Base-by-base conservation (phyloP, 495 filamentous ascomycete genomes). In the Trichoderma reesei region DNA sequence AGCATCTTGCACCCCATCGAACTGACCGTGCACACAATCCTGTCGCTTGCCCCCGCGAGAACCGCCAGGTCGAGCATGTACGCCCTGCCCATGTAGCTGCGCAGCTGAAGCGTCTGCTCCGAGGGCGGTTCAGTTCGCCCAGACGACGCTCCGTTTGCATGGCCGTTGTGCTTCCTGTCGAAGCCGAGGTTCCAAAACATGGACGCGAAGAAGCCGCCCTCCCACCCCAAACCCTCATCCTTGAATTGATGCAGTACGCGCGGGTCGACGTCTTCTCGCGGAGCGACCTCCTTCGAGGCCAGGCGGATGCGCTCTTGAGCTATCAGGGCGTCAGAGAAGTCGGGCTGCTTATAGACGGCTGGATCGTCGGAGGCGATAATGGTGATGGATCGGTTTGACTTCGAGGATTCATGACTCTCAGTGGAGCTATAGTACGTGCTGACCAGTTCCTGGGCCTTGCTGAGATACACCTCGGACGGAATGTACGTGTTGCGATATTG, bases 291-390 rank as follows among this genome's bases (percentile, higher is more conserved):
- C 69, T 86, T 88, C 61, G 78, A 82, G 34, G 86, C 87, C 3
- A 90, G 77, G 59, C 80, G 77, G 72, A 90, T 90, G 37, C 83
- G 80, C 63, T 82, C 80, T 66, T 91, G 88, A 0, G 87, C 87
- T 3, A 79, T 78, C 7, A 73, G 62, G 16, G 79, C 72, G 14
- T 73, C 68, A 2, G 68, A 70, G 37, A 90, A 75, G 65, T 90
- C 86, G 3, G 75, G 73, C 8, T 80, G 72, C 20, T 75, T 73
- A 68, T 89, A 88, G 14, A 90, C 80, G 42, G 82, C 82, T 0
- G 87, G 86, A 69, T 92, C 88, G 68, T 92, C 89, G 0, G 86
- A 89, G 2, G 88, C 86, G 38, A 90, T 67, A 36, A 89, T 71
- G 10, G 87, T 65, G 62, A 80, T 72, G 37, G 75, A 74, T 41